Evolutionary conservation across 2,329 filamentous ascomycete genomes (phyloP).

Genomic region (Colletotrichum sp.): DNA sequence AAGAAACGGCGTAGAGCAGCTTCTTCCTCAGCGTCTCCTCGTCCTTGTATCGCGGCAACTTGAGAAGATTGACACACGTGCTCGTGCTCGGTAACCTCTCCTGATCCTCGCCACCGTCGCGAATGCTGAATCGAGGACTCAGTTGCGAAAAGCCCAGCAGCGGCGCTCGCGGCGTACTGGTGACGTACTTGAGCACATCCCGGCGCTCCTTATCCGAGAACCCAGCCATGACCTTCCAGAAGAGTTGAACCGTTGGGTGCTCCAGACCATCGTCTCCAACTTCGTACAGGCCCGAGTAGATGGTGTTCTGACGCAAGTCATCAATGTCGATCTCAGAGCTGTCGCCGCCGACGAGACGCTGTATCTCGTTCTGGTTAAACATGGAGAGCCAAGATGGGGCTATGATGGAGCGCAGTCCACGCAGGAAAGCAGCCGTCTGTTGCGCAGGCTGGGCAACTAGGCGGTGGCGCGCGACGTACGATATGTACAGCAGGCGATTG

Average conservation of each 20-base stretch:
- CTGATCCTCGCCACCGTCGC: constrained; percentile 80
- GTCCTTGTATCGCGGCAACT: constrained; percentile 81
- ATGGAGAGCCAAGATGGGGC: constrained; percentile 93
- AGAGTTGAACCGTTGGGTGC: constrained; percentile 83
- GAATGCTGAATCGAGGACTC: constrained; percentile 85
- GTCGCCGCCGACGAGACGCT: constrained; percentile 91
- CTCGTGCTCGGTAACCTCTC: constrained; percentile 87
- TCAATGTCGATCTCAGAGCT: constrained; percentile 84
- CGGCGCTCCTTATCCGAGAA: constrained; percentile 79
- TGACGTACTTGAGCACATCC: constrained; percentile 94
- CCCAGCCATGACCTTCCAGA: constrained; percentile 87
- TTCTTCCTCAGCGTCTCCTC: constrained; percentile 74
- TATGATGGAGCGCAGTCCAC: constrained; percentile 85
- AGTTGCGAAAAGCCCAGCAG: constrained; percentile 87
- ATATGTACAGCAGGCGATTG: constrained; percentile 93
- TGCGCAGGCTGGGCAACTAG: constrained; percentile 78
- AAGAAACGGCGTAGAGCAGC: constrained; percentile 86
- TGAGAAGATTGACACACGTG: constrained; percentile 94
- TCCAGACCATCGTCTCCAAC: constrained; percentile 89
- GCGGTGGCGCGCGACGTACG: constrained; percentile 86
- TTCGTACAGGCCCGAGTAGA: constrained; percentile 85
- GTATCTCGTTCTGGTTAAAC: constrained; percentile 97
- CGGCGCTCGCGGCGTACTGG: constrained; percentile 88
- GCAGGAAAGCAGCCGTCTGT: constrained; percentile 89
- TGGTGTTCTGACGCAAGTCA: constrained; percentile 82